Conservation (phyloP, 192 early-diverging fungal species). For the Dimargaris cristalligena region DNA sequence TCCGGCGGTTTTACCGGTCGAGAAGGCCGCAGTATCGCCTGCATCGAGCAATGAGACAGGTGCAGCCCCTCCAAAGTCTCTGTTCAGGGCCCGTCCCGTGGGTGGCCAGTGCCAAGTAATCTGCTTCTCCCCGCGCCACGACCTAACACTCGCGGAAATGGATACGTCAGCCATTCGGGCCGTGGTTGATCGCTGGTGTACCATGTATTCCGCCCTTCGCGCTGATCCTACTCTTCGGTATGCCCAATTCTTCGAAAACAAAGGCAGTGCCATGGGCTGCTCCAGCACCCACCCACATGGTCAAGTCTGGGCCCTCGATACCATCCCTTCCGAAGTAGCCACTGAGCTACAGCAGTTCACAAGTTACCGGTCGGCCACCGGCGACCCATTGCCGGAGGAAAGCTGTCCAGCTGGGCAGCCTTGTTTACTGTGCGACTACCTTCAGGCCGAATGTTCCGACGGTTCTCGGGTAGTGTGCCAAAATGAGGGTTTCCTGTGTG, state of each 20-base stretch:
- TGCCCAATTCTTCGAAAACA: conserved; percentile 96
- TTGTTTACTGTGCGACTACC: conserved; percentile 78
- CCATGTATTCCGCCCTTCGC: conserved; percentile 36
- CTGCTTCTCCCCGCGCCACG: conserved; percentile 84
- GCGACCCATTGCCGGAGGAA: too few relatives aligned
- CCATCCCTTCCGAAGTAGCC: conserved; percentile 63
- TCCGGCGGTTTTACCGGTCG: conserved; percentile 55
- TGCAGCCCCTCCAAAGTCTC: conserved; percentile 12
- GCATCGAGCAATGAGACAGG: conserved; percentile 16
- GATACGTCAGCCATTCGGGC: conserved; percentile 34
- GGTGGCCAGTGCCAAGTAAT: conserved; percentile 74
- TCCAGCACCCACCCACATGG: conserved; percentile 95
- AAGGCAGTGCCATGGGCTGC: conserved; percentile 91
- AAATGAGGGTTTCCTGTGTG: conserved; percentile 61
- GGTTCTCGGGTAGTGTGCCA: conserved; percentile 54
- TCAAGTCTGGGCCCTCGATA: conserved; percentile 80
- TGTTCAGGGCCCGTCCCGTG: conserved; percentile 41
- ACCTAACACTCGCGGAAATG: conserved; percentile 82
- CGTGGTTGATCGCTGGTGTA: conserved; percentile 60
- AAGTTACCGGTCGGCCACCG: conserved; percentile 33
- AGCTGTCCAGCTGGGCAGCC: neutral
- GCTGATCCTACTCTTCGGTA: conserved; percentile 42
- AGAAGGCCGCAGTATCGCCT: conserved; percentile 19
- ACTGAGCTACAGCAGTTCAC: conserved; percentile 50
- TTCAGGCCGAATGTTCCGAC: conserved; percentile 20